Percentiles rank a stretch among this genome's conserved stretches.
Conservation (phyloP, 805 yeast species). For the Priceomyces haplophilus region DNA sequence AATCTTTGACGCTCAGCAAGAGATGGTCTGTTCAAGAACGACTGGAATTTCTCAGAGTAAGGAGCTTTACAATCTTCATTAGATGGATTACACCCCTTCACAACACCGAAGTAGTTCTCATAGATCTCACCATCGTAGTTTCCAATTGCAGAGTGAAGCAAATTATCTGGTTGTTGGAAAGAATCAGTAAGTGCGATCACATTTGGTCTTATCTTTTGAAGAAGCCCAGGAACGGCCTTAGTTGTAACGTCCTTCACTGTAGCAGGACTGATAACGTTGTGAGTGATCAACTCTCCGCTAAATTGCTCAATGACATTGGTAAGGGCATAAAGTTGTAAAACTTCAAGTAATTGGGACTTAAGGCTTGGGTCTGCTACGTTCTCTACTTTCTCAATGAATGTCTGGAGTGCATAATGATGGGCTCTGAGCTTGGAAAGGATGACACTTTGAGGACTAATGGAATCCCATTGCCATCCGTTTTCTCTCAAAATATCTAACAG, state of each 20-base stretch:
- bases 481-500: conserved; percentile 28
- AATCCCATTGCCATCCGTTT: conserved; percentile 43
- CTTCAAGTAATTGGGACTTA: conserved; percentile 45
- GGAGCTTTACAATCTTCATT: conserved; percentile 53
- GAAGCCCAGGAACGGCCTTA: conserved; percentile 23
- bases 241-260: background rate
- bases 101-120: conserved; percentile 64
- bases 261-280: conserved; percentile 1
- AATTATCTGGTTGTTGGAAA: conserved; percentile 75
- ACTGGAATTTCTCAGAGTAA: conserved; percentile 42
- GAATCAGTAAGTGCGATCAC: conserved; percentile 81
- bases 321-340: conserved; percentile 57
- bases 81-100: conserved; percentile 50
- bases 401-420: conserved; percentile 45
- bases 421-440: conserved; percentile 49
- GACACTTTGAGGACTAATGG: conserved; percentile 45
- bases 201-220: conserved; percentile 47
- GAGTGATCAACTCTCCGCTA: conserved; percentile 3
- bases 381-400: conserved; percentile 36
- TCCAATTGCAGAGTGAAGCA: conserved; percentile 82
- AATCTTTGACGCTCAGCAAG: conserved; percentile 32
- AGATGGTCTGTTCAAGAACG: conserved; percentile 33
- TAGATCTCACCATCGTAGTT: conserved; percentile 79
- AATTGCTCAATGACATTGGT: conserved; percentile 32
- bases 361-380: conserved; percentile 26